Conservation (phyloP, 257 asterid species). For the Penstemon eatonii region DNA sequence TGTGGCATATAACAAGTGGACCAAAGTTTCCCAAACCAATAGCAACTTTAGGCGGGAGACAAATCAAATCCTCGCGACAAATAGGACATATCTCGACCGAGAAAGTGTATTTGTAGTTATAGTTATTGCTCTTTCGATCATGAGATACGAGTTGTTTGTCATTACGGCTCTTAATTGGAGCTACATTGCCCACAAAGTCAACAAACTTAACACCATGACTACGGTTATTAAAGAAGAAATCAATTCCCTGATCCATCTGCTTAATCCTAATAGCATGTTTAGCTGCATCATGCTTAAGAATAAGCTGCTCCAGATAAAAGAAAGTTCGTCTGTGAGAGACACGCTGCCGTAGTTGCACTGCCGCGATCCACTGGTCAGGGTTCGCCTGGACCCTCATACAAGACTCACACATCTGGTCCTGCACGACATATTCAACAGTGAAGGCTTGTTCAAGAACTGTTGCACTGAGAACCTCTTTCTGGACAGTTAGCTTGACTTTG, state of each 20-base stretch:
- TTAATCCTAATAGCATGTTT: constrained; percentile 21
- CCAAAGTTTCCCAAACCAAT: background rate
- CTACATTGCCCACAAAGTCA: constrained; percentile 20
- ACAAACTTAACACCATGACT: constrained; percentile 30
- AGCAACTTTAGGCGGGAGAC: background rate
- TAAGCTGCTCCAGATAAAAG: background rate
- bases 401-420: constrained; percentile 29
- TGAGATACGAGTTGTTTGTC: constrained; percentile 30
- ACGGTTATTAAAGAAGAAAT: constrained; percentile 24
- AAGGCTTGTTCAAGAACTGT: constrained; percentile 24
- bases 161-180: constrained; percentile 17
- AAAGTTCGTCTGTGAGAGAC: background rate
- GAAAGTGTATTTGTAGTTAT: constrained; percentile 26
- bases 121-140: constrained; percentile 26
- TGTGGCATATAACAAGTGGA: background rate
- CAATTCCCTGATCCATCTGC: constrained; percentile 31
- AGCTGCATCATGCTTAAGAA: constrained; percentile 15
- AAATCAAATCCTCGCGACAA: constrained; percentile 31
- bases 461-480: constrained; percentile 25
- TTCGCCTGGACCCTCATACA: constrained; percentile 26
- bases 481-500: constrained; percentile 20
- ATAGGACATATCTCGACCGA: constrained; percentile 27
- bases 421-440: constrained; percentile 26
- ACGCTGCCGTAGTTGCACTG: constrained; percentile 1
- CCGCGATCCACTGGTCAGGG: constrained; percentile 33